These are phyloP conservation scores for Botrytis galanthina DNA, from an alignment of 2,329 filamentous ascomycete genomes.

Conservation along the genomic window DNA sequence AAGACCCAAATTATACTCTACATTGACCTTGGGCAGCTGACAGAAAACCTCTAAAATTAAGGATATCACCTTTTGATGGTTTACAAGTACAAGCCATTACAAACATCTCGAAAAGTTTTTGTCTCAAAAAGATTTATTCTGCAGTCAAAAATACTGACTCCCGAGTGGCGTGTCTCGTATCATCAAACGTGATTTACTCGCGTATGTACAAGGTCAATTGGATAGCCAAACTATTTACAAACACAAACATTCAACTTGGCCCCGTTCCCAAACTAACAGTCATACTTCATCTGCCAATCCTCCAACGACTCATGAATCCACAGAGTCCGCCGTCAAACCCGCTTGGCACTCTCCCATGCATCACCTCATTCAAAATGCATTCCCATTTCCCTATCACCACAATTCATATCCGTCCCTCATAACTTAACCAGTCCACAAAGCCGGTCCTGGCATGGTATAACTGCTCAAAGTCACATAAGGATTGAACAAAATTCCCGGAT, in stretches of 20 bases:
- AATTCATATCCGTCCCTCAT: neutral
- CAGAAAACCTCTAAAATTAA: no score
- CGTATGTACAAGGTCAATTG: neutral
- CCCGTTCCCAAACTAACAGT: neutral
- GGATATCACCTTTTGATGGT: no score
- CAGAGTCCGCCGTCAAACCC: no score
- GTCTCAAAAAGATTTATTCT: no score
- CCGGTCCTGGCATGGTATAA: constrained; percentile 27
- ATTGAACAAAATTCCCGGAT: constrained; percentile 44
- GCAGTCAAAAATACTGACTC: no score
- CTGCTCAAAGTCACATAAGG: constrained; percentile 39
- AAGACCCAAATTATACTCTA: neutral
- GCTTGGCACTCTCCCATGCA: accelerated
- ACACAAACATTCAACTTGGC: neutral
- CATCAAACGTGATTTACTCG: neutral
- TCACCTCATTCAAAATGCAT: no score
- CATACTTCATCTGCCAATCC: neutral
- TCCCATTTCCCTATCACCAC: no score
- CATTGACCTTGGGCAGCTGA: accelerated
- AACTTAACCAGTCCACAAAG: constrained; percentile 1
- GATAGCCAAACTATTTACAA: neutral
- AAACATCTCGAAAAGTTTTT: no score
- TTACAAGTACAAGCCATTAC: no score
- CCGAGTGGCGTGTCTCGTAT: neutral
- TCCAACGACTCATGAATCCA: no score